These are phyloP conservation scores for Ascochyta koolunga DNA, from an alignment of 2,329 filamentous ascomycete species.

Conservation along the genomic window DNA sequence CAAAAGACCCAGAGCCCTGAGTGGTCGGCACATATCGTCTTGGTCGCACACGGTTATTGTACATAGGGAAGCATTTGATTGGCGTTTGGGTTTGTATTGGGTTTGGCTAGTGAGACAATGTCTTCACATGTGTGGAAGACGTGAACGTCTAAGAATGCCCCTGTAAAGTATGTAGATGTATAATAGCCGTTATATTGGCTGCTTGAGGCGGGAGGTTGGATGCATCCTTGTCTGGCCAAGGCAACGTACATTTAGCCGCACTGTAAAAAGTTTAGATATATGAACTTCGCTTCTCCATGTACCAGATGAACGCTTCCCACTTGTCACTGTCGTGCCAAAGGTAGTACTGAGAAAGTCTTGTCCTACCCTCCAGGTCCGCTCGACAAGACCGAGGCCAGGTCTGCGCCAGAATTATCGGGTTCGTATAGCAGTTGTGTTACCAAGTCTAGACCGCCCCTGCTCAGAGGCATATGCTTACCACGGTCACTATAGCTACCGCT, in stretches of 20 bases:
- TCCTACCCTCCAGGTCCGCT: background rate
- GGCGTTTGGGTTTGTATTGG: conserved; percentile 8
- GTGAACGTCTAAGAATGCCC: background rate
- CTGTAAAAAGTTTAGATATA: conserved; percentile 8
- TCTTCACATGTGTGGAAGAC: background rate
- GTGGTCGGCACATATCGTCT: background rate
- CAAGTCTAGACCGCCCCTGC: background rate
- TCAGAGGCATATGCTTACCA: background rate
- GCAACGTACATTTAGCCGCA: conserved; percentile 9
- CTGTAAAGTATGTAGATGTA: conserved; percentile 7
- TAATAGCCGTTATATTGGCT: background rate
- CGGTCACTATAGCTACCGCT: background rate
- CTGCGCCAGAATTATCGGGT: too few relatives aligned
- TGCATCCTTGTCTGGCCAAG: background rate
- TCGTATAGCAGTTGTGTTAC: background rate
- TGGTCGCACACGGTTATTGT: background rate
- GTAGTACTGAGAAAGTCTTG: background rate
- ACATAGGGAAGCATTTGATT: conserved; percentile 11
- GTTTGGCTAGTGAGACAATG: background rate
- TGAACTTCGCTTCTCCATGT: conserved; percentile 9
- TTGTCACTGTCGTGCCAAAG: background rate
- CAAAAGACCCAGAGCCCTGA: conserved; percentile 1
- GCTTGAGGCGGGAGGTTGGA: background rate
- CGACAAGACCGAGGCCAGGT: too few relatives aligned
- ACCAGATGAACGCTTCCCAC: background rate